Evolutionary conservation across 495 filamentous ascomycete species (phyloP), one percentile per base, ranked within the genome.

Genomic region (Neurospora tetrasperma): DNA sequence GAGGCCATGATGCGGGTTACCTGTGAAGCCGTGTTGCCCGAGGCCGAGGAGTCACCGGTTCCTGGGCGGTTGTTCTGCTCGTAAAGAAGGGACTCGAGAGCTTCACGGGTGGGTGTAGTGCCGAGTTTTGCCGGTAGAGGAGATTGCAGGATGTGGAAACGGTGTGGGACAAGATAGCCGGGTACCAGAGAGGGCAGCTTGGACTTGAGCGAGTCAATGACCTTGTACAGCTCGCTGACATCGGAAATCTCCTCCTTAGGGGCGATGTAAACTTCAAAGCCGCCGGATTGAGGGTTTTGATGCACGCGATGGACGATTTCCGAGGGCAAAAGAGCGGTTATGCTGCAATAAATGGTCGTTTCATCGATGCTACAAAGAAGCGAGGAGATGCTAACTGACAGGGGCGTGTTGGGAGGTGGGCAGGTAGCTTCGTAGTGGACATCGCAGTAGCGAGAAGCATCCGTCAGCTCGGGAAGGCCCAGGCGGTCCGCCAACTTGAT

Each of bases 401-500:
- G 54, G 3, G 54, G 27, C 8, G 54, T 66, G 27, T 66, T 66
- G 27, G 35, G 54, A 18, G 14, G 54, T 6, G 54, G 54, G 6
- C 27, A 66, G 54, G 76, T 74, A 9, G 42, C 71, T 41, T 72
- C 75, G 23, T 54, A 73, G 59, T 76, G 40, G 40, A 73, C 76
- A 2, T 83, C 31, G 27, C 54, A 66, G 27, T 66, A 66, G 14
- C 54, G 54, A 66, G 54, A 66, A 38, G 1, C 1, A 5, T 79
- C 79, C 7, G 82, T 70, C 7, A 66, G 1, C 54, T 77, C 70
- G 3, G 78, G 75, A 41, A 85, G 48, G 11, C 75, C 68, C 16
- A 85, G 69, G 4, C 83, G 77, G 62, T 83, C 75, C 4, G 75
- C 77, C 18, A 85, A 75, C 73, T 79, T 81, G 70, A 85, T 83